These are phyloP conservation scores for Penicillium antarcticum DNA, from an alignment of 495 filamentous ascomycete genomes.

Conservation along the genomic window DNA sequence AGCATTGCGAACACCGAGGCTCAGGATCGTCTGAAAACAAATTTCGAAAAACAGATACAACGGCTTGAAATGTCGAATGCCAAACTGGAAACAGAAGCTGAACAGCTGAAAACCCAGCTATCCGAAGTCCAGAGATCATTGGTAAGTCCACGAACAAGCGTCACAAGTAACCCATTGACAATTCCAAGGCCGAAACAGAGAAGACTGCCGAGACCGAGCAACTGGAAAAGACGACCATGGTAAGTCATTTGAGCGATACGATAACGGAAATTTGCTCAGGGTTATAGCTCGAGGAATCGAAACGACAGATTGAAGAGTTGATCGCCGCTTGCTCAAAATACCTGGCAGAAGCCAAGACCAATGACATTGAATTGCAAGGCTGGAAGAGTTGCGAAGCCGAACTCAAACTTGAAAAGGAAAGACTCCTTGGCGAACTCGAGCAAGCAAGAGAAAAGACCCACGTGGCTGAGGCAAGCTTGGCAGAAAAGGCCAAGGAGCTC, in stretches of 20 bases:
- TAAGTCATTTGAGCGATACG: background rate
- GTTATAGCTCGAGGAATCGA: slow-evolving; percentile 18
- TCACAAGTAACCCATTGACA: slow-evolving; percentile 8
- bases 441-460: slow-evolving; percentile 18
- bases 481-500: slow-evolving; percentile 13
- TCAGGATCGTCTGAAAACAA: slow-evolving; percentile 16
- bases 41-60: slow-evolving; percentile 24
- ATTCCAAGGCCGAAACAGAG: slow-evolving; percentile 15
- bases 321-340: slow-evolving; percentile 12
- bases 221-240: slow-evolving; percentile 8
- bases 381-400: slow-evolving; percentile 19
- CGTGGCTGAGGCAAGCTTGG: slow-evolving; percentile 19
- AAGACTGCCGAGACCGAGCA: slow-evolving; percentile 5
- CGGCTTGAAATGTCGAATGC: slow-evolving; percentile 19
- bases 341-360: slow-evolving; percentile 9
- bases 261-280: slow-evolving; percentile 5
- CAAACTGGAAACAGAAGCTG: slow-evolving; percentile 11
- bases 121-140: slow-evolving; percentile 16
- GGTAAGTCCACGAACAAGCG: slow-evolving; percentile 14
- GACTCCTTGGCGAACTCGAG: slow-evolving; percentile 18
- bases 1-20: slow-evolving; percentile 14
- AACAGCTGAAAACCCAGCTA: slow-evolving; percentile 16
- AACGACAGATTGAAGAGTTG: slow-evolving; percentile 21
- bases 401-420: slow-evolving; percentile 14
- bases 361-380: slow-evolving; percentile 19